These are phyloP conservation scores for Cyclocybe cylindracea DNA, from an alignment of 768 basidiomycete species.

Conservation along the genomic window DNA sequence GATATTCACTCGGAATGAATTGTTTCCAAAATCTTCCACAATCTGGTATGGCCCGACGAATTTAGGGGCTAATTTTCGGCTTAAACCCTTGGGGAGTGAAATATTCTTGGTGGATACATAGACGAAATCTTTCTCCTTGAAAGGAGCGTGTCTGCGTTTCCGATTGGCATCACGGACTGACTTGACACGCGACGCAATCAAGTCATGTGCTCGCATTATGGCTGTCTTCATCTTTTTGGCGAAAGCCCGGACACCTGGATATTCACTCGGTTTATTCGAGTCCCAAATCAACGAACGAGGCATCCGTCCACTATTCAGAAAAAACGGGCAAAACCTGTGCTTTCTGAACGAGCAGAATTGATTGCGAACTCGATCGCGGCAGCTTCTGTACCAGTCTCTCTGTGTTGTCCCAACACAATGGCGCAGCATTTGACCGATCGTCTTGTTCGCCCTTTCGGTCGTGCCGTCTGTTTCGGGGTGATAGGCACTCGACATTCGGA, in stretches of 20 bases:
- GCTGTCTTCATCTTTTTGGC: background rate
- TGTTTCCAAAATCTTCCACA: too few species aligned
- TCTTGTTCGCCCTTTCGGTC: conserved; percentile 7
- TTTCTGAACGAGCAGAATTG: background rate
- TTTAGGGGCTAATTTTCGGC: too few species aligned
- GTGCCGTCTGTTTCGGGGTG: conserved; percentile 13
- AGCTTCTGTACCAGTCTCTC: conserved; percentile 1
- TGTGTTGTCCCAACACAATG: background rate
- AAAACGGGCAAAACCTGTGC: conserved; percentile 5
- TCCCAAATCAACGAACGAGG: conserved; percentile 3
- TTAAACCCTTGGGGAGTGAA: too few species aligned
- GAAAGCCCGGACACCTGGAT: conserved; percentile 1
- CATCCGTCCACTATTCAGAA: conserved; percentile 1
- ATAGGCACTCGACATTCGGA: conserved; percentile 9
- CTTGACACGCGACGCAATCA: conserved; percentile 3
- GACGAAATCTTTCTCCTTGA: too few species aligned
- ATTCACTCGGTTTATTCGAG: background rate
- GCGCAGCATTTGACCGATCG: conserved; percentile 2
- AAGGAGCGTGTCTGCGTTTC: background rate
- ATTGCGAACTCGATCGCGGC: conserved; percentile 5
- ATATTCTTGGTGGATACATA: too few species aligned
- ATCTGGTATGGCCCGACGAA: too few species aligned
- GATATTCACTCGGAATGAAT: too few species aligned
- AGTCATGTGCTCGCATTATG: conserved; percentile 2
- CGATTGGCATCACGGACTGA: background rate